Conservation (phyloP, 2,329 filamentous ascomycete species). For the Byssothecium circinans region DNA sequence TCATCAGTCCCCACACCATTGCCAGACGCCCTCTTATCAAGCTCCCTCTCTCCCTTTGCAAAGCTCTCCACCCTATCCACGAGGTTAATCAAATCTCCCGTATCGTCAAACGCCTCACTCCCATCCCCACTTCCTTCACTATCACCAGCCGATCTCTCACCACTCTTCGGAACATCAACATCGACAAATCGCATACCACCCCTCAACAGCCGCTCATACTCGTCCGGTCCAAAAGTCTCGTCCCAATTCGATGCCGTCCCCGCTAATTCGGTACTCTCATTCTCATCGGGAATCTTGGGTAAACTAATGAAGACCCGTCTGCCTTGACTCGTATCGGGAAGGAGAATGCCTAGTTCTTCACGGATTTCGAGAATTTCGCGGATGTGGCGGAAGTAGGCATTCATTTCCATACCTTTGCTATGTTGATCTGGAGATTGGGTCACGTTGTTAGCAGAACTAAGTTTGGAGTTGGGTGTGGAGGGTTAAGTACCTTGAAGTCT, state of each 20-base stretch:
- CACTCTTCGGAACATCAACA: neutral
- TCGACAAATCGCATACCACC: neutral
- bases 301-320: conserved; percentile 11
- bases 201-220: conserved; percentile 2
- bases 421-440: neutral
- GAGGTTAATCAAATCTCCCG: neutral
- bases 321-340: conserved; percentile 12
- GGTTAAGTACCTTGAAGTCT: conserved; percentile 5
- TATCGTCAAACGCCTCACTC: neutral
- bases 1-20: neutral
- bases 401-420: neutral
- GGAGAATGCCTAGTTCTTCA: conserved; percentile 9
- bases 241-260: conserved; percentile 8
- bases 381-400: conserved; percentile 5
- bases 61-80: neutral
- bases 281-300: neutral
- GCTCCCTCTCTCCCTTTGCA: neutral
- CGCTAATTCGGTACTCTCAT: neutral
- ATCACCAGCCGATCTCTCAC: neutral
- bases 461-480: too few species aligned
- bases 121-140: neutral
- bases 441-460: too few species aligned
- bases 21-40: neutral
- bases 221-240: conserved; percentile 1
- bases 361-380: conserved; percentile 16